These are phyloP conservation scores for Podaxis sp. DNA, from an alignment of 768 basidiomycete species.

Conservation along the genomic window DNA sequence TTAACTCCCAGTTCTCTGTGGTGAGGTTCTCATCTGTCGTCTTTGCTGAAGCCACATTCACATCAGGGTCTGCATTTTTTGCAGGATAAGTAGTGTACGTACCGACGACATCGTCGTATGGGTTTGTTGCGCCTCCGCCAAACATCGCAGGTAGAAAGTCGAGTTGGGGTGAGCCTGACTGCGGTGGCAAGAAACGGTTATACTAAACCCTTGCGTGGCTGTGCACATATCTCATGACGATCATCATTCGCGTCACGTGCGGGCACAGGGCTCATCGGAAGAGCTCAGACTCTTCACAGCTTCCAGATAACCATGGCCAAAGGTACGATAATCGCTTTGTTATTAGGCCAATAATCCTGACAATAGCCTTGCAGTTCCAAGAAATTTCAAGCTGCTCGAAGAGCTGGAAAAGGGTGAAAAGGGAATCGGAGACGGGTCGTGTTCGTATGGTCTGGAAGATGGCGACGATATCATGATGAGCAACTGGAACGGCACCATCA, in stretches of 20 bases:
- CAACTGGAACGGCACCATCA: slow-evolving; percentile 98
- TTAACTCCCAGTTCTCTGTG: slow-evolving; percentile 93
- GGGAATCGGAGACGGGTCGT: slow-evolving; percentile 97
- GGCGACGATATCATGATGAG: slow-evolving; percentile 96
- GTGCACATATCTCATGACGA: slow-evolving; percentile 19
- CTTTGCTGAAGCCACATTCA: slow-evolving; percentile 55
- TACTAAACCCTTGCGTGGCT: slow-evolving; percentile 24
- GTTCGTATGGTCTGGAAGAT: slow-evolving; percentile 95
- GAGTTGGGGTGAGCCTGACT: not conserved
- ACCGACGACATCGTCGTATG: slow-evolving; percentile 94
- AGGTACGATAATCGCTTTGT: slow-evolving; percentile 31
- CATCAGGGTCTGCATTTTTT: slow-evolving; percentile 10
- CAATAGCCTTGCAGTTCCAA: slow-evolving; percentile 61
- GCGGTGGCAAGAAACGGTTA: not conserved
- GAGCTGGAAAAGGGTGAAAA: slow-evolving; percentile 99
- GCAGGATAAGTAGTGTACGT: slow-evolving; percentile 32
- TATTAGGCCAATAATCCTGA: not conserved
- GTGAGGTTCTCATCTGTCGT: slow-evolving; percentile 98
- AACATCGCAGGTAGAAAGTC: slow-evolving; percentile 54
- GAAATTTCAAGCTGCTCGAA: slow-evolving; percentile 95
- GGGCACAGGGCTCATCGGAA: not conserved
- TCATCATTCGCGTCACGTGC: not conserved
- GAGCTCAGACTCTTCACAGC: not conserved
- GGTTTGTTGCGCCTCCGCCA: slow-evolving; percentile 61
- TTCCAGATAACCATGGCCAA: slow-evolving; percentile 44